Conservation (phyloP, 2,329 filamentous ascomycete genomes). For the Lachnellula occidentalis region DNA sequence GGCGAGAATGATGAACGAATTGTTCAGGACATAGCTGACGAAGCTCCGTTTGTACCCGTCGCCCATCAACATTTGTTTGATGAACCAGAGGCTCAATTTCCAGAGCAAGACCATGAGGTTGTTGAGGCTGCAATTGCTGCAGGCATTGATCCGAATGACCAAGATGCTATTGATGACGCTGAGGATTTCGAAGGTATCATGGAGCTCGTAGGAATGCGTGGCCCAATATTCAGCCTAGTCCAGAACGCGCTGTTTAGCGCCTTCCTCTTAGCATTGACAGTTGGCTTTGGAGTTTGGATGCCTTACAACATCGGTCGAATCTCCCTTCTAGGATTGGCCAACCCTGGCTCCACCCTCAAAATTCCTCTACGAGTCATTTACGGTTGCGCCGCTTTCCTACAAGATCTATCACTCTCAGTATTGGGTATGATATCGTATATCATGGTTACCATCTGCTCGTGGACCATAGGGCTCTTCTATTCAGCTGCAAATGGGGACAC, state of each 20-base stretch:
- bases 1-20: constrained; percentile 53
- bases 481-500: background rate
- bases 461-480: background rate
- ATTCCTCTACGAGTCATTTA: constrained; percentile 70
- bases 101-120: constrained; percentile 50
- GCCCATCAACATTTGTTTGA: constrained; percentile 20
- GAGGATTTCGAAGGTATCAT: constrained; percentile 96
- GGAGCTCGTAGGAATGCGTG: constrained; percentile 94
- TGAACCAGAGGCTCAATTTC: constrained; percentile 24
- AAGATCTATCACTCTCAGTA: constrained; percentile 67
- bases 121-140: constrained; percentile 60
- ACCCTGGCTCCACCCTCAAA: constrained; percentile 64
- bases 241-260: constrained; percentile 95
- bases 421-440: constrained; percentile 48
- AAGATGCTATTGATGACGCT: constrained; percentile 72
- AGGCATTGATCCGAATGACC: constrained; percentile 69
- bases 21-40: constrained; percentile 52
- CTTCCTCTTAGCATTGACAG: constrained; percentile 80
- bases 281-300: constrained; percentile 80
- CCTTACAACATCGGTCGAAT: constrained; percentile 90
- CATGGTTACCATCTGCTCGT: constrained; percentile 17
- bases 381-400: constrained; percentile 68
- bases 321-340: constrained; percentile 71
- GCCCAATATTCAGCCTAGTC: constrained; percentile 79
- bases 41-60: constrained; percentile 54